phyloP scores from a whole-genome alignment of 1,284 basidiomycete genomes.

The Termitomyces sp. region DNA sequence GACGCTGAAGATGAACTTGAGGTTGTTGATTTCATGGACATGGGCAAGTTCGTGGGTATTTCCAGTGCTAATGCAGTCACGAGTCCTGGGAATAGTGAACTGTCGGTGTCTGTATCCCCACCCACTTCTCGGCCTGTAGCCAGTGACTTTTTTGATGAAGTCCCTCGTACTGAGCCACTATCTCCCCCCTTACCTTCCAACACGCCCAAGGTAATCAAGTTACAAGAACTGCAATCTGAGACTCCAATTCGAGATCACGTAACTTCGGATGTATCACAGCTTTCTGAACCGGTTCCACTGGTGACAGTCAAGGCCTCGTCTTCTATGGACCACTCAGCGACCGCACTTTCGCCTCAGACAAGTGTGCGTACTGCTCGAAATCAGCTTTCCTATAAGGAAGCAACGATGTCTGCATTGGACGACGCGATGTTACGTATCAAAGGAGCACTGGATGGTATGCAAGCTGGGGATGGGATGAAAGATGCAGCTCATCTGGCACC shows the following conservation, averaged over 20 bases:
- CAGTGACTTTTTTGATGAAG: slow-evolving; percentile 64
- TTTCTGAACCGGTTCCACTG: background rate
- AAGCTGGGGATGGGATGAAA: slow-evolving; percentile 36
- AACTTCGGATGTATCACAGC: background rate
- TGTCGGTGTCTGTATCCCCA: background rate
- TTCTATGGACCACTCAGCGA: slow-evolving; percentile 9
- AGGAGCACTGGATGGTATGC: slow-evolving; percentile 75
- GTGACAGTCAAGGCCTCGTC: background rate
- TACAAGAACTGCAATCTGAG: slow-evolving; percentile 4
- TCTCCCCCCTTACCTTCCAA: slow-evolving; percentile 28
- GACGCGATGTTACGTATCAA: slow-evolving; percentile 87
- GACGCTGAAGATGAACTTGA: slow-evolving; percentile 59
- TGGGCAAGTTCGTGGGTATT: slow-evolving; percentile 60
- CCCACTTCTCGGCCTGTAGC: slow-evolving; percentile 46
- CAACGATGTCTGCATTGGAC: slow-evolving; percentile 72
- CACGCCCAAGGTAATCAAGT: slow-evolving; percentile 44
- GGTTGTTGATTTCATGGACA: slow-evolving; percentile 71
- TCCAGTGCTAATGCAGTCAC: slow-evolving; percentile 22
- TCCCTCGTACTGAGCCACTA: background rate
- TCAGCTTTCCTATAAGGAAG: slow-evolving; percentile 52
- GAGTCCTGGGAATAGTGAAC: slow-evolving; percentile 16
- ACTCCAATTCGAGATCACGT: slow-evolving; percentile 2
- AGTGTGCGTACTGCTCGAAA: slow-evolving; percentile 24
- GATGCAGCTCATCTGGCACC: slow-evolving; percentile 21
- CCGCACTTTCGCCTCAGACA: slow-evolving; percentile 5